Conservation (phyloP, 2,329 filamentous ascomycete genomes). For the Chaetothyriales sp. region DNA sequence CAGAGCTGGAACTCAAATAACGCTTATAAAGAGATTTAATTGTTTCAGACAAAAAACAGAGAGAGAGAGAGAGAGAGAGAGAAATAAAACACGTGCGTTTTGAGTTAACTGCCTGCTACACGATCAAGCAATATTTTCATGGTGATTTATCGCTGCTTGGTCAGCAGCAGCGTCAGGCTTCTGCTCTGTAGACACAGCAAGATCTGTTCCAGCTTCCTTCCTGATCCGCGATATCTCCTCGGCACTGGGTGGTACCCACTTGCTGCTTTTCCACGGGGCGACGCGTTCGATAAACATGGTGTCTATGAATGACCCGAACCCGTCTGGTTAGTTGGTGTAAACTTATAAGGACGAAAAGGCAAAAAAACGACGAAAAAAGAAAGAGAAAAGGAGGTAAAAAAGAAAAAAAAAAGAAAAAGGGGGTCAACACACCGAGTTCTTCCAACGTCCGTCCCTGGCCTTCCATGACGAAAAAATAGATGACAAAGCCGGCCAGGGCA, state of each 20-base stretch:
- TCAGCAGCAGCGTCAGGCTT: not conserved
- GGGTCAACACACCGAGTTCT: conserved; percentile 28
- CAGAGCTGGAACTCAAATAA: not conserved
- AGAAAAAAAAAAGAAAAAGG: not conserved
- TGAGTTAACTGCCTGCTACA: no score
- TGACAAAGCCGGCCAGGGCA: conserved; percentile 45
- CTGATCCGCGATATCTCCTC: conserved; percentile 11
- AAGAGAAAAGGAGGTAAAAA: not conserved
- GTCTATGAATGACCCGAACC: conserved; percentile 43
- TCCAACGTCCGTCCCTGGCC: conserved; percentile 51
- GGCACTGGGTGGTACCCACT: conserved; percentile 8
- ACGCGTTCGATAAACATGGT: conserved; percentile 57
- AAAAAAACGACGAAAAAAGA: not conserved
- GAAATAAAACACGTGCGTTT: no score
- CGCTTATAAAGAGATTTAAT: no score
- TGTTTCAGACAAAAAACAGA: no score
- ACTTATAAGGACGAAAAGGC: no score
- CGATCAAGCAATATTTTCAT: not conserved
- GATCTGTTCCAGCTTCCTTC: conserved; percentile 7
- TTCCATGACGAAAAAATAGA: conserved; percentile 67
- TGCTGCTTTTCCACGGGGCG: conserved; percentile 34
- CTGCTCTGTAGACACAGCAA: not conserved
- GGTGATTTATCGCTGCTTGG: not conserved
- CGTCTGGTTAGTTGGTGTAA: not conserved
- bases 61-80: no score